Evolutionary conservation across 192 early-diverging fungal species (phyloP), one percentile per base, ranked within the genome.

Genomic region (Pilobolus umbonatus): DNA sequence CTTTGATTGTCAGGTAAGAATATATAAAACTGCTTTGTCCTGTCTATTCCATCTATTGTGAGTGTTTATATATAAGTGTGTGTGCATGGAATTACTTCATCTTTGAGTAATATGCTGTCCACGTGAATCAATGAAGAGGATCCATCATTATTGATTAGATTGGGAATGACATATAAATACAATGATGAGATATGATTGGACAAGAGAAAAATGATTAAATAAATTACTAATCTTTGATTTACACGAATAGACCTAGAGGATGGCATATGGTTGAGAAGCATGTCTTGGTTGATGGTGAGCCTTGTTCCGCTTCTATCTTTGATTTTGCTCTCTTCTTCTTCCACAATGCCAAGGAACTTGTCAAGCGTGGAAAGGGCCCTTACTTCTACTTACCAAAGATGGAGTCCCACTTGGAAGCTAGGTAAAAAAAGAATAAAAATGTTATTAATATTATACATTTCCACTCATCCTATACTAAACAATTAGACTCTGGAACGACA

Each of bases 371-470:
- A 39, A 81, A 84, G 61, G 95, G 95, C 17, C 95, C 95, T 35
- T 98, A 98, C 86, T 98, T 94, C 62, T 98, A 98, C 76, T 80
- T 95, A 26, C 95, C 95, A 72, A 98, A 98, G 81, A 94, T 98
- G 89, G 95, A 98, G 78, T 86, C 83, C 57, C 90, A 95, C 65
- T 84, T 98, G 40, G 95, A 98, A 76, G 95, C 95, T 31, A 62
- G 57, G 57, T 60, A 60, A 49, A 35, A 14, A 45, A 24, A 21
- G 29, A 29, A 43, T 10, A 43, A 43, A 43, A 25, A 42, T 44
- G 14, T 11, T 29, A 24, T 22, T 47, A 12, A 32, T 36, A 54
- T 6, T 17, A 14, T 24, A 25, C 24, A 5, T 22, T 52, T 21
- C n/a, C n/a, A 24, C 25, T n/a, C 31, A 31, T 31, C 5, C 22